Evolutionary conservation across 306 rosid species (phyloP).

Genomic region (Dalbergia cultrata): DNA sequence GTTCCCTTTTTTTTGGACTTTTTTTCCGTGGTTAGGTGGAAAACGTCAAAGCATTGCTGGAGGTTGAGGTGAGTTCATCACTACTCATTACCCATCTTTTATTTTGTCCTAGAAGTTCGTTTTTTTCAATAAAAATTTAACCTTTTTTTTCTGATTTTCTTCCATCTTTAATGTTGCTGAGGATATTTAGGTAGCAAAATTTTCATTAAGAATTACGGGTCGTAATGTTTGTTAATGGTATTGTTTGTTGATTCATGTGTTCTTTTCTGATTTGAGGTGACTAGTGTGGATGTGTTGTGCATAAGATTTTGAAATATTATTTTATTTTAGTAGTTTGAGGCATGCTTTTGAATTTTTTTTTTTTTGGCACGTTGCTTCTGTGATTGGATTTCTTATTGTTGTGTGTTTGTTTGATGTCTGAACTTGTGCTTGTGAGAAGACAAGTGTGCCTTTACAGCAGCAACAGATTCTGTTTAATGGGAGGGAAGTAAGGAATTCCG

Average conservation of each 20-base stretch:
- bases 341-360: background rate
- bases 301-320: constrained; percentile 41
- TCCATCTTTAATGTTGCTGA: constrained; percentile 23
- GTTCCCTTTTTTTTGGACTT: background rate
- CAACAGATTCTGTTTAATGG: constrained; percentile 92
- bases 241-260: constrained; percentile 31
- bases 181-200: background rate
- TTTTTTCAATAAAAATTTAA: background rate
- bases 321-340: constrained; percentile 15
- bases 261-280: background rate
- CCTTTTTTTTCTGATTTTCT: background rate
- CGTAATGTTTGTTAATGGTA: constrained; percentile 4
- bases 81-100: constrained; percentile 6
- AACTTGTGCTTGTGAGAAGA: constrained; percentile 60
- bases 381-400: constrained; percentile 42
- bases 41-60: constrained; percentile 92
- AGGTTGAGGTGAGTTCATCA: constrained; percentile 78
- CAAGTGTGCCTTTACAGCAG: constrained; percentile 80
- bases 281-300: background rate
- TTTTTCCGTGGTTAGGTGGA: constrained; percentile 69
- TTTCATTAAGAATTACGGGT: constrained; percentile 27
- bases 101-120: background rate
- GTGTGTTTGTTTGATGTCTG: constrained; percentile 41
- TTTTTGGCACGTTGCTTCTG: constrained; percentile 3
- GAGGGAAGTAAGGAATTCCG: constrained; percentile 74